Conservation (phyloP, 441 rosid species). For the Adansonia madagascariensis region DNA sequence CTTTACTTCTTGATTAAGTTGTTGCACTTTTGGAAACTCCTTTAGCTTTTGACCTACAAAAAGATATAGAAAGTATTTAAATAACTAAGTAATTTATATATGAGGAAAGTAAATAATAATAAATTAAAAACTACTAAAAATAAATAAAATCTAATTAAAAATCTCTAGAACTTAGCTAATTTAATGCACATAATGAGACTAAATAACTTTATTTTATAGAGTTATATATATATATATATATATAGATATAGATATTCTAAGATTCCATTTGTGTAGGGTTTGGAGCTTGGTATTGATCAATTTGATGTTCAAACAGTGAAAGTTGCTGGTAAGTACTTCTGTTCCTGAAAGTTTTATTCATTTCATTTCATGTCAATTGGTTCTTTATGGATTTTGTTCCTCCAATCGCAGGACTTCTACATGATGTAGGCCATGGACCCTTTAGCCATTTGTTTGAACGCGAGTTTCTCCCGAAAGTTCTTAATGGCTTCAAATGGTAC, state of each 20-base stretch:
- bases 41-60: no score
- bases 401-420: conserved; percentile 52
- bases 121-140: no score
- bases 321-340: conserved; percentile 60
- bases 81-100: no score
- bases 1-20: no score
- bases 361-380: background rate
- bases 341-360: background rate
- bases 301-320: conserved; percentile 61
- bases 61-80: no score
- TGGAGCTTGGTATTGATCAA: conserved; percentile 55
- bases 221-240: conserved; percentile 1
- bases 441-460: conserved; percentile 76
- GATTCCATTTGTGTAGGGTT: conserved; percentile 45
- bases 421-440: conserved; percentile 87
- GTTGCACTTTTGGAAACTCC: no score
- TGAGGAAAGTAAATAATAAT: no score
- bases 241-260: no score
- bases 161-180: no score
- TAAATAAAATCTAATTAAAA: no score
- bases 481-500: conserved; percentile 46
- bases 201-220: no score
- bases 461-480: conserved; percentile 55
- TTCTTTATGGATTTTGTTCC: conserved; percentile 23
- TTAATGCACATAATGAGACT: no score